These are phyloP conservation scores for Chaetomidium leptoderma DNA, from an alignment of 495 filamentous ascomycete genomes.

Conservation along the genomic window DNA sequence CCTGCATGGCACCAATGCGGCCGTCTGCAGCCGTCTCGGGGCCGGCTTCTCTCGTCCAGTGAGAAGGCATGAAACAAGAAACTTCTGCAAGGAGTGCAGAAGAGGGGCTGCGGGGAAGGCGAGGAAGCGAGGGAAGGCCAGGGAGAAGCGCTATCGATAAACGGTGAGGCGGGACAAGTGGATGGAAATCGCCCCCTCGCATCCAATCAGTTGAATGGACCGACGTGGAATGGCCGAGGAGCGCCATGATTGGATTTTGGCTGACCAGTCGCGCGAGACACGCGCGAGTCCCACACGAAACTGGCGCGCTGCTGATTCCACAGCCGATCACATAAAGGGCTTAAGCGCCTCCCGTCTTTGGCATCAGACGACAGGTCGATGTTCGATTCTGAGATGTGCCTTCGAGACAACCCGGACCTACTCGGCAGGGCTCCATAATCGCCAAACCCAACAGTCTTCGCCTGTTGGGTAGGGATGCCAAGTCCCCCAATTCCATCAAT, in stretches of 20 bases:
- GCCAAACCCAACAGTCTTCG: too few species aligned
- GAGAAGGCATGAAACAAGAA: slow-evolving; percentile 19
- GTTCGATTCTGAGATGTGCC: background rate
- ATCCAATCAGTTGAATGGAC: slow-evolving; percentile 11
- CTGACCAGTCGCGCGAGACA: slow-evolving; percentile 21
- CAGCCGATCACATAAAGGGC: slow-evolving; percentile 21
- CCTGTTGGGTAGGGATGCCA: too few species aligned
- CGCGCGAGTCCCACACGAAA: slow-evolving; percentile 29
- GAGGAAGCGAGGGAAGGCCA: background rate
- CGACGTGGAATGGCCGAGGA: background rate
- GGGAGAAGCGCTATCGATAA: slow-evolving; percentile 36
- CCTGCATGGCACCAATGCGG: slow-evolving; percentile 28
- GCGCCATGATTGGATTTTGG: slow-evolving; percentile 16
- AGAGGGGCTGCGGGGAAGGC: slow-evolving; percentile 15
- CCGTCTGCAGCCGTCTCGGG: slow-evolving; percentile 28
- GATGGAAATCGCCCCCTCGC: background rate
- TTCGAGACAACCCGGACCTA: background rate
- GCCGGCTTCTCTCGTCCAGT: slow-evolving; percentile 24
- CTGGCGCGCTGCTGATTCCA: slow-evolving; percentile 24
- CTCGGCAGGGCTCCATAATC: too few species aligned
- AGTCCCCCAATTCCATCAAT: too few species aligned
- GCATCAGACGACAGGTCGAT: slow-evolving; percentile 17
- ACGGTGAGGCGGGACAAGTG: slow-evolving; percentile 8
- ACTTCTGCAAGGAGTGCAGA: slow-evolving; percentile 17
- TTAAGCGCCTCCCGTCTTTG: slow-evolving; percentile 21